These are phyloP conservation scores for Theileria orientalis DNA, from an alignment of 169 alveolate genomes.

Conservation along the genomic window DNA sequence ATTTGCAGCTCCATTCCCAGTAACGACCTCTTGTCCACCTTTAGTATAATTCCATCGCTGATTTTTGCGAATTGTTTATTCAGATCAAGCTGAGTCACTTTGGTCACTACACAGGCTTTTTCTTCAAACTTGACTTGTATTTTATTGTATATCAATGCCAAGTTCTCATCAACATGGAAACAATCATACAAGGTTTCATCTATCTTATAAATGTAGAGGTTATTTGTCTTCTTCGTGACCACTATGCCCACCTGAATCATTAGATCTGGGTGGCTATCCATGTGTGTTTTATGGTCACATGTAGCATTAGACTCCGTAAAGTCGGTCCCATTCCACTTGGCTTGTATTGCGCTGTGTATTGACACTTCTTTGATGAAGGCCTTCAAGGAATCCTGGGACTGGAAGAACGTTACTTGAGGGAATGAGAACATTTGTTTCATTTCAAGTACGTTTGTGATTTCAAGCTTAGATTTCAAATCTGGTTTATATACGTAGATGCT, in stretches of 20 bases:
- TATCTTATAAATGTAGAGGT: background rate
- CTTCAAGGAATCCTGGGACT: background rate
- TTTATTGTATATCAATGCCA: background rate
- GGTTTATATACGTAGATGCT: constrained; percentile 3
- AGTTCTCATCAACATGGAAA: background rate
- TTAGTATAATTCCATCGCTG: constrained; percentile 3
- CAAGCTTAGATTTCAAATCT: background rate
- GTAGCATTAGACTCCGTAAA: no score
- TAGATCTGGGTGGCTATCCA: background rate
- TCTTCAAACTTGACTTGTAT: background rate
- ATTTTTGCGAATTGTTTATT: constrained; percentile 1
- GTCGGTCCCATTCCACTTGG: background rate
- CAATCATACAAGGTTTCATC: background rate
- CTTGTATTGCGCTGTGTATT: background rate
- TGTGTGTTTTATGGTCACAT: background rate
- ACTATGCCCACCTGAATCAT: background rate
- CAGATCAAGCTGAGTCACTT: constrained; percentile 4
- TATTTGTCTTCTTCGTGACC: background rate
- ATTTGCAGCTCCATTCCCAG: background rate
- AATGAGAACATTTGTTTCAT: constrained; percentile 20
- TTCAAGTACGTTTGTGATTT: background rate
- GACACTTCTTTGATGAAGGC: background rate
- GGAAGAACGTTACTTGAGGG: constrained; percentile 11
- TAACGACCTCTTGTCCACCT: background rate
- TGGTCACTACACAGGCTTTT: background rate